Conservation (phyloP, 2,329 filamentous ascomycete genomes). For the Exutisphaerella laricina region DNA sequence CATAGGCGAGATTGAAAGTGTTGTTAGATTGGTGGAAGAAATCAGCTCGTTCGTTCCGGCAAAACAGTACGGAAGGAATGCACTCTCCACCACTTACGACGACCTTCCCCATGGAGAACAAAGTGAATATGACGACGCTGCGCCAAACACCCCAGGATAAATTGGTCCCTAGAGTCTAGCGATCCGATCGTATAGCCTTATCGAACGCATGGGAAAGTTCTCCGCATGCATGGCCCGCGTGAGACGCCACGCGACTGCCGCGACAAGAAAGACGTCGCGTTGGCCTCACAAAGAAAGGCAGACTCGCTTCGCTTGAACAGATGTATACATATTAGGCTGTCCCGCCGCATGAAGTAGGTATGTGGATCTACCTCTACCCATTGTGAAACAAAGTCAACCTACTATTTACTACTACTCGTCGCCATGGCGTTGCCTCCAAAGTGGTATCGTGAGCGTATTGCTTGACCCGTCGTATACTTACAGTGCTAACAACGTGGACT, state of each 20-base stretch:
- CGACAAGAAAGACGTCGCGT: constrained; percentile 2
- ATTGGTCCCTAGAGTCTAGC: no score
- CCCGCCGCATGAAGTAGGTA: background rate
- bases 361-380: no score
- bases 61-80: constrained; percentile 4
- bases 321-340: background rate
- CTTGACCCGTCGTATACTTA: background rate
- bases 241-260: constrained; percentile 5
- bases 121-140: background rate
- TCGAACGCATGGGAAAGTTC: background rate
- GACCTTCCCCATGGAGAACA: background rate
- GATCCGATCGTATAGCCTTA: background rate
- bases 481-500: background rate
- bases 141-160: no score
- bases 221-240: constrained; percentile 1
- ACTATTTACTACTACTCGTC: no score
- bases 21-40: constrained; percentile 4
- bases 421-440: constrained; percentile 54
- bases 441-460: constrained; percentile 43
- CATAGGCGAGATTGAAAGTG: background rate
- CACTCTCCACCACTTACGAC: background rate
- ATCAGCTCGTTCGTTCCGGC: constrained; percentile 3
- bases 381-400: no score
- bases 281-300: constrained; percentile 2
- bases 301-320: background rate